Base-by-base conservation (phyloP, 495 filamentous ascomycete genomes). In the Cercophora newfieldiana region DNA sequence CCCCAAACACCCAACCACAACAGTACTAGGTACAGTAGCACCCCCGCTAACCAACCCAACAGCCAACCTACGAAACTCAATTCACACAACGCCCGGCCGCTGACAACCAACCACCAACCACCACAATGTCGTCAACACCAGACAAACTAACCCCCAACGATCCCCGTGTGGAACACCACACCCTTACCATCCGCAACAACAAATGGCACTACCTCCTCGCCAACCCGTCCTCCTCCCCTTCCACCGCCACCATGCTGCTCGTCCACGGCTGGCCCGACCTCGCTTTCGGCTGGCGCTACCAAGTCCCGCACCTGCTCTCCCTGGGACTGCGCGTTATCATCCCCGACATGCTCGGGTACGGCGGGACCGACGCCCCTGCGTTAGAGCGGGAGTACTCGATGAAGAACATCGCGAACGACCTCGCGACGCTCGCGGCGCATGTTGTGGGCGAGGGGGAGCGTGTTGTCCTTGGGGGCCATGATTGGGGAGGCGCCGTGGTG, bases 231-330 rank as follows among this genome's bases (percentile, higher is more conserved):
- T 71, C 51, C 49, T 22, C 48, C 53, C 5, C 50, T 2, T 83
- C 84, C 30, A 76, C 72, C 68, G 86, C 77, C 26, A 94, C 90
- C 1, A 82, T 91, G 28, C 83, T 95, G 66, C 82, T 86, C 22
- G 70, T 82, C 62, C 84, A 86, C 70, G 81, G 81, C 68, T 92
- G 57, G 57, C 90, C 74, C 6, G 91, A 94, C 75, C 70, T 90
- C 28, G 84, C 88, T 6, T 83, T 90, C 66, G 90, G 87, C 69
- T 96, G 91, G 91, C 88, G 91, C 51, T 89, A 91, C 72, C 91
- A 94, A 67, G 91, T 95, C 66, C 91, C 92, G 2, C 73, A 85
- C 74, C 80, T 95, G 3, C 64, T 89, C 1, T 76, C 86, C 3
- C 79, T 86, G 66, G 88, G 87, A 2, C 82, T 92, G 58, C 82